Evolutionary conservation across 495 filamentous ascomycete genomes (phyloP), one percentile per base, ranked within the genome.

Genomic region (Penicillium soppii): DNA sequence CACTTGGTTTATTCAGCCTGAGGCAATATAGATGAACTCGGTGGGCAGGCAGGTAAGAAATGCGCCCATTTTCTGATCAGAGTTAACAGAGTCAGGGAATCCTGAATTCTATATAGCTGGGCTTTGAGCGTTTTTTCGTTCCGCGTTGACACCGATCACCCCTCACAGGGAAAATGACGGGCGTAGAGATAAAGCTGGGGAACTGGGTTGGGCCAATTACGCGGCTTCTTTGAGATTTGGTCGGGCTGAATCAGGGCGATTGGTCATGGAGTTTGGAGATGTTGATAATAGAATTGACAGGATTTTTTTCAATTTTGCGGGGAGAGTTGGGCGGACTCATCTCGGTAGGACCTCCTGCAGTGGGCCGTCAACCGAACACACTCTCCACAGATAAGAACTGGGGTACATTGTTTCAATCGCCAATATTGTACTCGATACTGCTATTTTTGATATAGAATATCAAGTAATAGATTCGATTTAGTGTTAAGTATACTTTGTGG

Each of bases 281-380:
- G 50, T 62, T 59, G 53, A 57, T 65, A 27, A 60, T 54, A 44
- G 36, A 53, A 60, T 33, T 48, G 35, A 36, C 26, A 32, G 10
- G 44, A 35, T 44, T 50, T 50, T 36, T 29, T 43, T 53, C 37
- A 26, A 40, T 58, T 58, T 63, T 65, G 56, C 56, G 56, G 62
- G 62, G 62, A 41, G 25, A 33, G 43, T 30, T n/a, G n/a, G n/a
- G n/a, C n/a, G n/a, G 46, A 40, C 43, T 56, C 23, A 46, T 22
- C 45, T 65, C 62, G 62, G 59, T 20, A 53, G 62, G 59, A 65
- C 62, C 44, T 65, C 25, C 62, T 63, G 1, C n/a, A 53, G 58
- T 57, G 56, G 51, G 59, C 46, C 56, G 25, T 16, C 13, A 7
- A 33, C 10, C 20, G 25, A 29, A 3, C 41, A 16, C 25, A 15